Conservation (phyloP, 305 asterid species). For the Fraxinus paxiana region DNA sequence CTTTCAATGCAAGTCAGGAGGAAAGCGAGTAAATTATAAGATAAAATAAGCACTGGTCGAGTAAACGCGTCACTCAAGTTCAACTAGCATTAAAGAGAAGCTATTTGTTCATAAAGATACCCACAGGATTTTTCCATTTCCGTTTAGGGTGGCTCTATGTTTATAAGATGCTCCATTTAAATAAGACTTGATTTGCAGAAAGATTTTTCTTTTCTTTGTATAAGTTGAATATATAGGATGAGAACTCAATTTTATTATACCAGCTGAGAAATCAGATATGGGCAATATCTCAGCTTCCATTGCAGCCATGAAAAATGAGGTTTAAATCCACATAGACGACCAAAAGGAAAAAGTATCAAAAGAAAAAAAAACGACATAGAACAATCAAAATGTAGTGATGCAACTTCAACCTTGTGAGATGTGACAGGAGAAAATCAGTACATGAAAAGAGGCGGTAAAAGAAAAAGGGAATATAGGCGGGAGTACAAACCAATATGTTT, state of each 20-base stretch:
- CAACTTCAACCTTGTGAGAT: background rate
- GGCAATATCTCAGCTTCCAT: background rate
- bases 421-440: background rate
- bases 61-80: background rate
- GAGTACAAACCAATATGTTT: conserved; percentile 65
- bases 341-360: background rate
- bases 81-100: background rate
- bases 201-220: background rate
- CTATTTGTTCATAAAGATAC: background rate
- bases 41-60: background rate
- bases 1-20: background rate
- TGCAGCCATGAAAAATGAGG: background rate
- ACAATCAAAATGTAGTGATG: background rate
- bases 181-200: background rate
- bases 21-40: background rate
- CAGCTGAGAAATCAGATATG: background rate
- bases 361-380: background rate
- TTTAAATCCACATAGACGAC: background rate
- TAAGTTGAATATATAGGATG: background rate
- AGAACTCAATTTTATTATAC: background rate
- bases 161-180: background rate
- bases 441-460: background rate
- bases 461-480: background rate
- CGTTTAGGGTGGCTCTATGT: background rate
- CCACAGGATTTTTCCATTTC: background rate